Percentiles rank a stretch among this genome's conserved stretches.
Conservation (phyloP, 2,329 filamentous ascomycete species). For the Botrytis medusae region DNA sequence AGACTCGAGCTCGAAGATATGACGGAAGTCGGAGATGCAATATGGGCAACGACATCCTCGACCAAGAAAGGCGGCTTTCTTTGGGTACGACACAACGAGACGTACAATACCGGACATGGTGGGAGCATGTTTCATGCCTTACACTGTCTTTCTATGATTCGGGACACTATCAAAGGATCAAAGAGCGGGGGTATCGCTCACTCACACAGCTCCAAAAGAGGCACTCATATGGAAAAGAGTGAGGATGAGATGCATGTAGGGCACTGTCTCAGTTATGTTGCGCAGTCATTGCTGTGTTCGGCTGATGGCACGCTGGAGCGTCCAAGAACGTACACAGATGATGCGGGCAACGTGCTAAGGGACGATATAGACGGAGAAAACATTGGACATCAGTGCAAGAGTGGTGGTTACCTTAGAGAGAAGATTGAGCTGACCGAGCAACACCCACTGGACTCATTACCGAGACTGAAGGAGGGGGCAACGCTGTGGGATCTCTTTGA, state of each 20-base stretch:
- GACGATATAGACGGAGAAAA: conserved; percentile 1
- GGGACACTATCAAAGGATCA: not conserved
- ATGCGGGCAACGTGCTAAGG: conserved; percentile 2
- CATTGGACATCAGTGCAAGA: not conserved
- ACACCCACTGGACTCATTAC: not conserved
- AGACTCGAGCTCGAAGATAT: not conserved
- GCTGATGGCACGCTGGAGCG: conserved; percentile 3
- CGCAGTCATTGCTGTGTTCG: not conserved
- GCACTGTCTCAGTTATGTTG: conserved; percentile 6
- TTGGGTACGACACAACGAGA: conserved; percentile 6
- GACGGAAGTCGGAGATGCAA: not conserved
- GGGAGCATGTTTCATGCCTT: not conserved
- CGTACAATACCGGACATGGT: not conserved
- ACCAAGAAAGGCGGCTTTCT: conserved; percentile 4
- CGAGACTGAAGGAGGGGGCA: not conserved
- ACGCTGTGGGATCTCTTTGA: no score
- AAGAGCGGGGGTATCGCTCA: not conserved
- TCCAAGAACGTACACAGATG: not conserved
- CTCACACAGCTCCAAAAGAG: not conserved
- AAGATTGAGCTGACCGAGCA: not conserved
- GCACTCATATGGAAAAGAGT: not conserved
- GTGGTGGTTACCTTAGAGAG: not conserved
- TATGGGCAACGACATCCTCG: not conserved
- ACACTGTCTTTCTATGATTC: not conserved
- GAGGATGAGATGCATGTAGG: not conserved